Evolutionary conservation across 2,329 filamentous ascomycete species (phyloP), one percentile per base, ranked within the genome.

Genomic region (Monilinia vaccinii-corymbosi): DNA sequence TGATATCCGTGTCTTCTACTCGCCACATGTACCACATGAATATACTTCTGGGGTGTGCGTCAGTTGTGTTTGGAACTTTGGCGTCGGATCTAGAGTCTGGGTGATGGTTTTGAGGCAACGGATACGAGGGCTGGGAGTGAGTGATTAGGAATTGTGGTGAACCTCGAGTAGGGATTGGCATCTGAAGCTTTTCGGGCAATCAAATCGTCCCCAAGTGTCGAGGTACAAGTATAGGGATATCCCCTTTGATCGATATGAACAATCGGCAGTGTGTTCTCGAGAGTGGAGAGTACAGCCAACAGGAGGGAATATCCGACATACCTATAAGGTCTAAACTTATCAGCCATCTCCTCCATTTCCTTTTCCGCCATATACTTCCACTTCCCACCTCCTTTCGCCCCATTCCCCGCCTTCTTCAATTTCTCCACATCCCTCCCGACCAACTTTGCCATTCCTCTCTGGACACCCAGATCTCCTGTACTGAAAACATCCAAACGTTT

Each of bases 1-100:
- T 84, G 31, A 92, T 75, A 73, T 95, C 88, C 4, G 91, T 90
- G 70, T 91, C 84, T 71, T 87, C 88, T 13, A 93, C 85, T 61
- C 87, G 79, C 92, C 93, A 97, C 89, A 96, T 96, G 72, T 96
- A 96, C 92, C 92, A 97, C 92, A 97, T 97, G 70, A 96, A 96
- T 47, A 97, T 72, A 68, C 87, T 94, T 70, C 92, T 86, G 56
- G 6, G 21, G 46, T 4, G 53, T 1, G n/a, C 31, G 32, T 57
- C 31, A 57, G 55, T 25, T 31, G 7, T 18, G 5, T 42, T 42
- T 18, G 2, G 16, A 16, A 42, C 3, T 3, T 8, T 40, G 38
- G 5, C 4, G 16, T 8, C n/a, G 38, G 7, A 28, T 28, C 3
- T 28, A 6, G 25, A 6, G 25, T 28, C 6, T 28, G 25, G 25